A percentile compares a stretch with the other conserved stretches of the same genome.
These are phyloP conservation scores for Casuarina cunninghamiana DNA, from an alignment of 306 rosid genomes.

Conservation along the genomic window DNA sequence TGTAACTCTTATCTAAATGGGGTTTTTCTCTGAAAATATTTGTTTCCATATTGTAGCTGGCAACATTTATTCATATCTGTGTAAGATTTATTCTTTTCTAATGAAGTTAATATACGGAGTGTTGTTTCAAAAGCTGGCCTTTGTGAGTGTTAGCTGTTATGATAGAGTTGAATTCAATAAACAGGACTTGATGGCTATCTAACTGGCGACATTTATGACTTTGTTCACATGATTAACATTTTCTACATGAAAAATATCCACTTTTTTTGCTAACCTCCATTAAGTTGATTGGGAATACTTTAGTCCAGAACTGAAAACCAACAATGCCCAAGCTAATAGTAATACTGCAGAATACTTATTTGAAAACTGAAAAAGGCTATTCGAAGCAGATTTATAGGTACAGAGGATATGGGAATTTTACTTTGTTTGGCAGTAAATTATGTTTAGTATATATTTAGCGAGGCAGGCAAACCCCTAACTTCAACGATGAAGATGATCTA, in stretches of 20 bases:
- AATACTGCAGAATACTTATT: neutral
- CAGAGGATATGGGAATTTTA: neutral
- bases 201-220: neutral
- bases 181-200: neutral
- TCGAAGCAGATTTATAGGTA: neutral
- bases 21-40: neutral
- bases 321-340: neutral
- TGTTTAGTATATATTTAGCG: neutral
- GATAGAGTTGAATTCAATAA: neutral
- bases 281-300: neutral
- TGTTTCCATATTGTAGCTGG: neutral
- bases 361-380: neutral
- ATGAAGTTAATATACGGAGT: neutral
- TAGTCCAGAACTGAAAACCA: neutral
- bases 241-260: neutral
- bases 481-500: conserved; percentile 12
- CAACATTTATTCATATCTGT: neutral
- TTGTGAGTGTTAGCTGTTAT: neutral
- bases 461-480: conserved; percentile 12
- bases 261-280: neutral
- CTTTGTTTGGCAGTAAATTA: neutral
- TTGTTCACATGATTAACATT: neutral
- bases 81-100: neutral
- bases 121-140: neutral
- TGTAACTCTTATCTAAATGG: neutral